These are phyloP conservation scores for Pyropia haitanensis DNA, from an alignment of 23 red algal species.

Conservation along the genomic window DNA sequence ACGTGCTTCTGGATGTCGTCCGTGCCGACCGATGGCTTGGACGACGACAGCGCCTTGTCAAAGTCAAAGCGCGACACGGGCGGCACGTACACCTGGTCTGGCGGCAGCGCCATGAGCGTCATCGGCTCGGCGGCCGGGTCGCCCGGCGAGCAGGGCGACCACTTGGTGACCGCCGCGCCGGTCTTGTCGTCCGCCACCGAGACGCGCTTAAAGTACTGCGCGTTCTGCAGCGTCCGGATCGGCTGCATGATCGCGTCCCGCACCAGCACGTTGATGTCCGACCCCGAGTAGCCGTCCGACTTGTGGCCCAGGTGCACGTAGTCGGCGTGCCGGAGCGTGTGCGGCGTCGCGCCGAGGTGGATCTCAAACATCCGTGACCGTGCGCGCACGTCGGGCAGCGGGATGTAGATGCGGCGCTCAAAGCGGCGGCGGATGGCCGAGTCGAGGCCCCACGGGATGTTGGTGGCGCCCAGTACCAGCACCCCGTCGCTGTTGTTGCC, in stretches of 20 bases:
- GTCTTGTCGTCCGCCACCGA: constrained; percentile 21
- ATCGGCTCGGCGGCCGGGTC: constrained; percentile 62
- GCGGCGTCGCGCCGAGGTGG: constrained; percentile 76
- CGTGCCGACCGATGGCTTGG: constrained; percentile 70
- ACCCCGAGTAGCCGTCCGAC: constrained; percentile 80
- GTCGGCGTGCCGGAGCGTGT: constrained; percentile 51
- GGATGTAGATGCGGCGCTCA: constrained; percentile 96
- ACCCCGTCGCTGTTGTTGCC: constrained; percentile 58
- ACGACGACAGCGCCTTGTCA: constrained; percentile 68
- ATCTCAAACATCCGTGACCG: constrained; percentile 77
- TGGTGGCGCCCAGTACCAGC: constrained; percentile 88
- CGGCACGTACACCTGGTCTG: constrained; percentile 74
- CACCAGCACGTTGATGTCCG: constrained; percentile 82
- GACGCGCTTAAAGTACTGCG: constrained; percentile 62
- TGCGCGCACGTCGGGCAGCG: constrained; percentile 75
- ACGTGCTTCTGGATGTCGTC: constrained; percentile 57
- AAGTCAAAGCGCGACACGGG: constrained; percentile 64
- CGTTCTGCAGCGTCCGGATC: constrained; percentile 81
- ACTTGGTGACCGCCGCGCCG: constrained; percentile 4
- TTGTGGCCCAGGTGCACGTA: constrained; percentile 43
- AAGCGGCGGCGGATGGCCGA: constrained; percentile 86
- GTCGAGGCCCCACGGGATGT: constrained; percentile 95
- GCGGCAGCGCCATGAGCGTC: constrained; percentile 59
- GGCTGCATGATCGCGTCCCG: constrained; percentile 99
- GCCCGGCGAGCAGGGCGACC: constrained; percentile 84